Evolutionary conservation across 352 stramenopile species (phyloP), one percentile per base, ranked within the genome.

Genomic region (Phytophthora ohioensis): DNA sequence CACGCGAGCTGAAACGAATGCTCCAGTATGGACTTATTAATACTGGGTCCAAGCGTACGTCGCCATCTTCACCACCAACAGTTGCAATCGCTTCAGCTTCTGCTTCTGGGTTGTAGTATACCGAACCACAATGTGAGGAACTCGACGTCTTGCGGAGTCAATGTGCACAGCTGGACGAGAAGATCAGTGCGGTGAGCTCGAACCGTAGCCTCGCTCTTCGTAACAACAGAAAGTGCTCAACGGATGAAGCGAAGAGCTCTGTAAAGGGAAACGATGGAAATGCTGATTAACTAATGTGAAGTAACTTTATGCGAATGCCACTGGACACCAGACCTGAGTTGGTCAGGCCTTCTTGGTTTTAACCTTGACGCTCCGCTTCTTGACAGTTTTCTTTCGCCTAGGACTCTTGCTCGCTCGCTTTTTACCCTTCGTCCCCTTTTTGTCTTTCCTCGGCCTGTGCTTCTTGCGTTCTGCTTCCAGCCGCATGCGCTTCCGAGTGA

Each of bases 121-220:
- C 77, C 71, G 63, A 87, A 81, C 83, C 83, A 91, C 17, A 88
- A 52, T 56, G 87, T 79, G 62, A 91, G 84, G 52, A 91, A 73
- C 70, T 88, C 79, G 47, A 91, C 72, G 36, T 91, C 83, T 27
- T 79, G 76, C 9, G 73, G 69, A 9, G 75, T 83, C 60, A 91
- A 80, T 12, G 73, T 64, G 45, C 73, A 84, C 31, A 91, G 71
- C 65, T 79, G 72, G 38, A 65, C 62, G 27, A 91, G 55, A 21
- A 87, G 51, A 15, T 88, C 81, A 17, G 65, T 78, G 49, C 81
- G 79, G 35, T 90, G 73, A 0, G 54, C 59, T n/a, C 76, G 72
- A 3, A 75, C 61, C 3, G 68, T 54, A 6, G 61, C 49, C 36
- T 90, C 81, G 30, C 67, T 76, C 53, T 85, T 87, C 9, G 81